Evolutionary conservation across 2,329 filamentous ascomycete species (phyloP), one percentile per base, ranked within the genome.

Genomic region (Ophiocordyceps unilateralis): DNA sequence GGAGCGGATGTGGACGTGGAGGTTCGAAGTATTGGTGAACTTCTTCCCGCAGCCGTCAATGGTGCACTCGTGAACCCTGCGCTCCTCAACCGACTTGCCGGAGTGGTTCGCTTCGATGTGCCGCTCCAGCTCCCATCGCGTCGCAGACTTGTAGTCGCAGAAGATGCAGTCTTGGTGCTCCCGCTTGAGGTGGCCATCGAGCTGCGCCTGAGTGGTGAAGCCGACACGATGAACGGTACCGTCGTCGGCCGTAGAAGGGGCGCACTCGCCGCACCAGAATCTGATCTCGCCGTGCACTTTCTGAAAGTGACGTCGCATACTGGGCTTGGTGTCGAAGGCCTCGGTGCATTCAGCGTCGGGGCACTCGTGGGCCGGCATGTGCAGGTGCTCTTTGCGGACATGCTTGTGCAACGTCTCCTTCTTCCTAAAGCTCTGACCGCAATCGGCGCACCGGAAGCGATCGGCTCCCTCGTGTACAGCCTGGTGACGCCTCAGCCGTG

Each of bases 391-490:
- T 10, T 76, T 74, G 43, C 80, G 76, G 48, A 94, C 74, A 57
- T 96, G 89, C 42, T 83, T 79, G 56, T 88, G 78, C 15, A 95
- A 69, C 0, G 87, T 93, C 49, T 86, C 78, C 56, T 86, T 81
- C 61, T 94, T 95, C 47, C 89, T 76, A 59, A 95, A 96, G 19
- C 76, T 77, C 61, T 85, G 74, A 17, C 74, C 72, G 61, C 87
- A 94, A 28, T 76, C 79, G 20, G 72, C 76, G 55, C 87, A 94
- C 45, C 74, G 70, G 53, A 81, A 87, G 43, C 81, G 72, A 55
- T 91, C 81, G 50, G 80, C 75, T 43, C 81, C 81, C 42, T 63
- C 61, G 58, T 95, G 88, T 2, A 83, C 77, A n/a, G 78, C 74
- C 41, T 80, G 67, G 57, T 95, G 88, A 32, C 84, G 72, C 46